These are phyloP conservation scores for Ustilago vetiveriae DNA, from an alignment of 1,284 basidiomycete genomes.

Conservation along the genomic window DNA sequence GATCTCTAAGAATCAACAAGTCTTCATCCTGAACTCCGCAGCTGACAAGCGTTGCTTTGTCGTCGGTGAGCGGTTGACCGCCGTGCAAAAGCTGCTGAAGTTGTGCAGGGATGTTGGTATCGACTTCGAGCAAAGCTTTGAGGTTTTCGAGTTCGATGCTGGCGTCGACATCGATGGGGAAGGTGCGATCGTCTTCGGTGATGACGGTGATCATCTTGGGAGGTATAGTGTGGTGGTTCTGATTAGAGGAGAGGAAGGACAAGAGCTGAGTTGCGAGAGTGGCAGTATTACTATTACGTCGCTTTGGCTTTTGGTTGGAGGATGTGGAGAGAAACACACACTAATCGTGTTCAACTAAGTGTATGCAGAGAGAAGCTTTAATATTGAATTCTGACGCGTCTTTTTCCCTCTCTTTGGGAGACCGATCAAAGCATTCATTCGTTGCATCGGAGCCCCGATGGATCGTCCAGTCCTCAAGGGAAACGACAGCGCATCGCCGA, in stretches of 20 bases:
- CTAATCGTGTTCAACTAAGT: too few relatives aligned
- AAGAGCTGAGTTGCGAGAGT: conserved; percentile 1
- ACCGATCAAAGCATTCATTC: too few relatives aligned
- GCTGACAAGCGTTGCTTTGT: conserved; percentile 42
- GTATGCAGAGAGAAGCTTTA: too few relatives aligned
- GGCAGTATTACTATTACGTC: too few relatives aligned
- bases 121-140: conserved; percentile 59
- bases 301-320: too few relatives aligned
- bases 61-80: conserved; percentile 39
- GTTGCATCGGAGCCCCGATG: too few relatives aligned
- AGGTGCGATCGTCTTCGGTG: conserved; percentile 56
- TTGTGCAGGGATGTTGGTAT: conserved; percentile 48
- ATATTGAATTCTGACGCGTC: conserved; percentile 12
- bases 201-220: conserved; percentile 61
- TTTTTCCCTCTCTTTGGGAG: neutral
- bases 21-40: conserved; percentile 59
- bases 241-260: neutral
- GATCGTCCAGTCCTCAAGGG: too few relatives aligned
- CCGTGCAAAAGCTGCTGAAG: conserved; percentile 51
- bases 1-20: conserved; percentile 48
- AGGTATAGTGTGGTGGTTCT: neutral
- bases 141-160: conserved; percentile 62
- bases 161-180: conserved; percentile 57
- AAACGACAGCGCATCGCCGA: conserved; percentile 11
- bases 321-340: conserved; percentile 16